A percentile compares a stretch with the other conserved stretches of the same genome.
phyloP scores from a whole-genome alignment of 345 rosid species.

The Balakata baccata region DNA sequence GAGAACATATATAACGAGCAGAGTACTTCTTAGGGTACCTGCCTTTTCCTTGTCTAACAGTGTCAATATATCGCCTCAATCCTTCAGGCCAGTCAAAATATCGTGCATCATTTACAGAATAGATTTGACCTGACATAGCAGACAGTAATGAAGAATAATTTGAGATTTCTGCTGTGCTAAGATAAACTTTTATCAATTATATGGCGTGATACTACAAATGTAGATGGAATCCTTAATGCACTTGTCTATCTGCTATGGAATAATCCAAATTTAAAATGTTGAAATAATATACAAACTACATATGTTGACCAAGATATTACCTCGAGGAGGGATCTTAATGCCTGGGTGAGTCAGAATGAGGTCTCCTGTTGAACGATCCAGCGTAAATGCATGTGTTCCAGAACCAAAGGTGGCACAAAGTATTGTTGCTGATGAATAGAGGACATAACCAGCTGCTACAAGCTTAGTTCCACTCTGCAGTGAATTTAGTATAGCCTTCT shows the following conservation, averaged over 20 bases:
- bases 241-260: too few species aligned
- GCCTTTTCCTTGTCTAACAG: slow-evolving; percentile 87
- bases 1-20: slow-evolving; percentile 86
- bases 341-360: slow-evolving; percentile 74
- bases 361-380: slow-evolving; percentile 83
- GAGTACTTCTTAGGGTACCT: slow-evolving; percentile 83
- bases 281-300: neutral
- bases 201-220: too few species aligned
- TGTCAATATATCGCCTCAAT: slow-evolving; percentile 71
- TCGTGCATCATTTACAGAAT: slow-evolving; percentile 88
- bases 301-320: slow-evolving; percentile 29
- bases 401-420: slow-evolving; percentile 82
- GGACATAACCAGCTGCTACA: slow-evolving; percentile 80
- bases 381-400: slow-evolving; percentile 85
- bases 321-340: slow-evolving; percentile 78
- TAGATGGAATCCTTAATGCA: too few species aligned
- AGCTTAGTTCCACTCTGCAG: slow-evolving; percentile 74
- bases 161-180: too few species aligned
- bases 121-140: slow-evolving; percentile 67
- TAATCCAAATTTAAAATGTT: neutral
- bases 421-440: slow-evolving; percentile 89
- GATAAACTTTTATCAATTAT: too few species aligned
- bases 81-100: slow-evolving; percentile 97
- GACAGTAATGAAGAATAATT: slow-evolving; percentile 2
- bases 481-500: slow-evolving; percentile 71